Conservation (phyloP, 345 rosid genomes). For the Adansonia digitata region DNA sequence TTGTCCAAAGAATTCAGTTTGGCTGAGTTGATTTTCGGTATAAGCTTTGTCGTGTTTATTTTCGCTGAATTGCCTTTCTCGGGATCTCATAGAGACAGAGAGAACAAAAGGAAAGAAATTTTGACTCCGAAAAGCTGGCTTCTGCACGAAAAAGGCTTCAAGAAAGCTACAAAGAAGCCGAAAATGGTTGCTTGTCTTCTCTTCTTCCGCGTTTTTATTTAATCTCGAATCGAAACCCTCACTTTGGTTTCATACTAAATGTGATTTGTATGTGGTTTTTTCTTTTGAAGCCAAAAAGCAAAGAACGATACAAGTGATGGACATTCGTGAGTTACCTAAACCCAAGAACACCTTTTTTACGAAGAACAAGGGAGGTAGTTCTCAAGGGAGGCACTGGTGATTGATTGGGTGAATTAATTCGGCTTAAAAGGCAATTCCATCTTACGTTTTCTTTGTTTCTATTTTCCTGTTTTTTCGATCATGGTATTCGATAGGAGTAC, state of each 20-base stretch:
- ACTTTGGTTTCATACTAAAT: conserved; percentile 2
- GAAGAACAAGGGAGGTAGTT: conserved; percentile 75
- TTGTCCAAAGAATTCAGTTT: neutral
- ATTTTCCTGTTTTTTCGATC: neutral
- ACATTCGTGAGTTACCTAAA: conserved; percentile 92
- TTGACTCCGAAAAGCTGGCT: neutral
- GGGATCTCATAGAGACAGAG: neutral
- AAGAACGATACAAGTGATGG: conserved; percentile 99
- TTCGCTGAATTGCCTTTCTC: neutral
- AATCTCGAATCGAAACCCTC: neutral
- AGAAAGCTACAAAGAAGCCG: conserved; percentile 31
- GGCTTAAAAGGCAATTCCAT: neutral
- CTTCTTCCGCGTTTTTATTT: neutral
- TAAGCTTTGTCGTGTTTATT: neutral
- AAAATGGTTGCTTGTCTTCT: conserved; percentile 28
- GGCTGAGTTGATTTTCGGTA: neutral
- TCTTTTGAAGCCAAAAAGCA: conserved; percentile 85
- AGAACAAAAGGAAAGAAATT: neutral
- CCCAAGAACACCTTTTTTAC: conserved; percentile 82
- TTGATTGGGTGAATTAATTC: conserved; percentile 22
- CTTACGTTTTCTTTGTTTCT: conserved; percentile 7
- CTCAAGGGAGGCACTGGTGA: conserved; percentile 96
- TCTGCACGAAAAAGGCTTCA: neutral
- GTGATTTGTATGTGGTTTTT: conserved; percentile 3
- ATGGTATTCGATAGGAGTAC: neutral